phyloP scores from a whole-genome alignment of 1,284 basidiomycete genomes.

The Puccinia triticina region DNA sequence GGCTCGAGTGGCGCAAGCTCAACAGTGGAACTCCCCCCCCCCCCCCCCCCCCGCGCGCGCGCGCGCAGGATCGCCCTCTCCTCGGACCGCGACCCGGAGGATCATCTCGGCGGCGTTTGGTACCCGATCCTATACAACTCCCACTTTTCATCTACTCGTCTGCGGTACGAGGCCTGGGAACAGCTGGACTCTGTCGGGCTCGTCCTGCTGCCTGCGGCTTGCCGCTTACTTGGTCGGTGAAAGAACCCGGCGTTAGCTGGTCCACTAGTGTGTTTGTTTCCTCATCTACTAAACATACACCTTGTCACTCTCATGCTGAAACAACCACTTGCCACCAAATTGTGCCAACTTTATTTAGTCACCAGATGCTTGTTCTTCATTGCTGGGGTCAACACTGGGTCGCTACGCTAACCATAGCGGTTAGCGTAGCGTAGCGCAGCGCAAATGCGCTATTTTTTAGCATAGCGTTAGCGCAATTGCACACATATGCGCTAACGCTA shows the following conservation, averaged over 20 bases:
- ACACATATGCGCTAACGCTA: too few relatives aligned
- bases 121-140: background rate
- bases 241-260: slow-evolving; percentile 54
- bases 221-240: slow-evolving; percentile 56
- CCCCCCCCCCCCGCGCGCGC: slow-evolving; percentile 34
- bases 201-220: slow-evolving; percentile 55
- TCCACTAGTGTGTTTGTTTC: slow-evolving; percentile 53
- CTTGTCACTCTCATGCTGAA: background rate
- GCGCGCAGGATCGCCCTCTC: slow-evolving; percentile 25
- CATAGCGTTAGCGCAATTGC: too few relatives aligned
- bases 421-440: too few relatives aligned
- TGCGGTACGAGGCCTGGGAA: slow-evolving; percentile 44
- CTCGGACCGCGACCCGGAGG: background rate
- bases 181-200: slow-evolving; percentile 57
- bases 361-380: slow-evolving; percentile 51
- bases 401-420: too few relatives aligned
- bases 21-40: slow-evolving; percentile 44
- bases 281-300: too few relatives aligned
- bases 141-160: background rate
- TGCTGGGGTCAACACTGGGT: slow-evolving; percentile 52
- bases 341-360: background rate
- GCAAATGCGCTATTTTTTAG: too few relatives aligned
- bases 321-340: background rate
- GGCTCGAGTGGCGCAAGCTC: slow-evolving; percentile 53
- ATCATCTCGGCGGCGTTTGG: background rate